Evolutionary conservation across 305 asterid species (phyloP).

Genomic region (Fraxinus floribunda): DNA sequence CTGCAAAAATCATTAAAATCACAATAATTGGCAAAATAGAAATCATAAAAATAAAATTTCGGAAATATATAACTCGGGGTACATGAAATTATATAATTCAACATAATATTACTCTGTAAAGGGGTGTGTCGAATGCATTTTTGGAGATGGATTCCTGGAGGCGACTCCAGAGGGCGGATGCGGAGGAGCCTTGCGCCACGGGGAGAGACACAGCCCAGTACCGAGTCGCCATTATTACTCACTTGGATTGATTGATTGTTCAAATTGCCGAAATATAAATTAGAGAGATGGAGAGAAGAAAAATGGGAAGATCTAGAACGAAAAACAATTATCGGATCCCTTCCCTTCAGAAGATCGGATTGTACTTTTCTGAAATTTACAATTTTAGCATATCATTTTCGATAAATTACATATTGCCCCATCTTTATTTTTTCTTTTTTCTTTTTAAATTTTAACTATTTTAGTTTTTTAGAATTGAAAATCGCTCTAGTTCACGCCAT

Average conservation of each 20-base stretch:
- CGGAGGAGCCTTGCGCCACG: background rate
- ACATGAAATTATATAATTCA: background rate
- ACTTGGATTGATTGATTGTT: slow-evolving; percentile 9
- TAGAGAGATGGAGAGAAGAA: background rate
- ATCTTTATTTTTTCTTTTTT: background rate
- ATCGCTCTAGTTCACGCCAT: background rate
- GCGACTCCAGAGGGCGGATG: background rate
- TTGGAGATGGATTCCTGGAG: slow-evolving; percentile 24
- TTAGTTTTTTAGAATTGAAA: background rate
- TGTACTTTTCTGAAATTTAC: background rate
- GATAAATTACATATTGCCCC: background rate
- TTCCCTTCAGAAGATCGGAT: background rate
- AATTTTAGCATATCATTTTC: background rate
- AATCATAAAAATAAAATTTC: slow-evolving; percentile 27
- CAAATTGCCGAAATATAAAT: slow-evolving; percentile 14
- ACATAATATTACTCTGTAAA: slow-evolving; percentile 59
- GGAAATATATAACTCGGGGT: background rate
- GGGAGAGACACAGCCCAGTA: slow-evolving; percentile 12
- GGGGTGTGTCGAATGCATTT: slow-evolving; percentile 83
- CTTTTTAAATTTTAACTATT: background rate
- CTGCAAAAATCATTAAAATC: slow-evolving; percentile 39
- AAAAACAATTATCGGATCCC: background rate
- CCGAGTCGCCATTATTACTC: slow-evolving; percentile 68
- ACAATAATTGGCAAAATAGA: background rate
- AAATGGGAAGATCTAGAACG: background rate